phyloP scores from a whole-genome alignment of 352 stramenopile species.

The Thraustochytrium striatum region DNA sequence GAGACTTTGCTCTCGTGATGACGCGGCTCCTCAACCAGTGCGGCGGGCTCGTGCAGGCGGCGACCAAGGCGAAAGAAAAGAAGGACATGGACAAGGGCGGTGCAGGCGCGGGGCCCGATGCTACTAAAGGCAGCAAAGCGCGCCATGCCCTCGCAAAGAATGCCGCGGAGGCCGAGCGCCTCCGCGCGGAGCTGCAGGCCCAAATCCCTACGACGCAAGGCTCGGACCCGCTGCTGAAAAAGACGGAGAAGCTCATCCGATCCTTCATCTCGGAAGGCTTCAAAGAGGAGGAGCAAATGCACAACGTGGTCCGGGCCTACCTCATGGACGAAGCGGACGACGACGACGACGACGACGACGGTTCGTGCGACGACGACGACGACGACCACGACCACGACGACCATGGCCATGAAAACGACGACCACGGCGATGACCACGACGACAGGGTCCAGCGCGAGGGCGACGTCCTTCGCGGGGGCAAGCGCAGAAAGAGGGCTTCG shows the following conservation, averaged over 20 bases:
- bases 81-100: background rate
- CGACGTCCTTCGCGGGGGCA: too few species aligned
- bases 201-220: background rate
- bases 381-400: background rate
- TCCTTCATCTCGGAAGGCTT: background rate
- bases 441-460: background rate
- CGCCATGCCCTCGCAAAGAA: too few species aligned
- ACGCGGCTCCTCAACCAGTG: background rate
- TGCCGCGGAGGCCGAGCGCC: background rate
- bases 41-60: background rate
- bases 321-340: too few species aligned
- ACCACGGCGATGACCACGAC: background rate
- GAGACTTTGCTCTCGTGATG: background rate
- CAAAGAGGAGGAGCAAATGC: background rate
- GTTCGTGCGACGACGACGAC: background rate
- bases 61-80: too few species aligned
- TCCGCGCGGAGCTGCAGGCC: background rate
- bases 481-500: too few species aligned
- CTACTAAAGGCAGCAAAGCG: too few species aligned
- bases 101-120: too few species aligned
- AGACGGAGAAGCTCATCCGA: background rate
- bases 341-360: background rate
- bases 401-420: background rate
- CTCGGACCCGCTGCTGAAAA: background rate
- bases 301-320: background rate